Conservation (phyloP, 768 basidiomycete species). For the Lactarius deliciosus region DNA sequence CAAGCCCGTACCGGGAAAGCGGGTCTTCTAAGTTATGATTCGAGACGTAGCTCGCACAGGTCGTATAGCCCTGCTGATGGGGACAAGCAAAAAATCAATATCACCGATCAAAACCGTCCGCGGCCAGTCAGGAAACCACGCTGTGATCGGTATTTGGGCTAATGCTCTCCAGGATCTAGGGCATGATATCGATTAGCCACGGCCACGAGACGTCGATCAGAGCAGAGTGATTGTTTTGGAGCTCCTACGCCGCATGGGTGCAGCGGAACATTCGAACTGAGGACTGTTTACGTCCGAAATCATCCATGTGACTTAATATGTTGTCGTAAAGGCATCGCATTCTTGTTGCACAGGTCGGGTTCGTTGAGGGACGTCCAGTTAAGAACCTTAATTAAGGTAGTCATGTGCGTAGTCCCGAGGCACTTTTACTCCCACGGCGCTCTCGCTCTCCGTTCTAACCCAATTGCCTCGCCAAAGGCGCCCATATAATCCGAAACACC, state of each 20-base stretch:
- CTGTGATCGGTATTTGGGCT: not conserved
- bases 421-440: not conserved
- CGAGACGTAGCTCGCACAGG: not conserved
- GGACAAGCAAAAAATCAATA: not conserved
- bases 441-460: not conserved
- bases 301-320: not conserved
- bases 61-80: slow-evolving; percentile 15
- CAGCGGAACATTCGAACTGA: not conserved
- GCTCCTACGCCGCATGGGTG: not conserved
- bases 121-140: not conserved
- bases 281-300: not conserved
- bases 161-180: not conserved
- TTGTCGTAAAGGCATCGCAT: not conserved
- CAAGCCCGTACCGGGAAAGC: too few relatives aligned
- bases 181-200: not conserved
- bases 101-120: slow-evolving; percentile 16
- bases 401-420: not conserved
- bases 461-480: slow-evolving; percentile 6
- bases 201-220: not conserved
- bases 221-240: not conserved
- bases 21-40: too few relatives aligned
- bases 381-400: not conserved
- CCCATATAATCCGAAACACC: slow-evolving; percentile 28
- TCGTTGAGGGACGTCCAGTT: not conserved
- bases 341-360: not conserved